phyloP scores from a whole-genome alignment of 331 rosid genomes.

The Quercus tomentella region DNA sequence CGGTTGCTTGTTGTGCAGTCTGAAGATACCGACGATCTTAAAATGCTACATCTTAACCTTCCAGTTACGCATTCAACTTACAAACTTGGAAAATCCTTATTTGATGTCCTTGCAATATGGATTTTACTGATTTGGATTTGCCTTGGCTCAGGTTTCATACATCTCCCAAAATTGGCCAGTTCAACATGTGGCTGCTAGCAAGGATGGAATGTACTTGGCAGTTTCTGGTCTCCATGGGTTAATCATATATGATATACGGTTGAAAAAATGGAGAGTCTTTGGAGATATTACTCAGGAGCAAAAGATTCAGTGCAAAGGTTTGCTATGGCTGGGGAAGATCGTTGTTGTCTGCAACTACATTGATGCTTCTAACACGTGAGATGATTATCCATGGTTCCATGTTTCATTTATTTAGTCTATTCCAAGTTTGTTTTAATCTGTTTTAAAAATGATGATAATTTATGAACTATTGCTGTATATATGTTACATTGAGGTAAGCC shows the following conservation, averaged over 20 bases:
- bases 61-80: slow-evolving; percentile 70
- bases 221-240: slow-evolving; percentile 94
- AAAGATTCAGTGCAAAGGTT: slow-evolving; percentile 88
- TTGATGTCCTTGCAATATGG: slow-evolving; percentile 9
- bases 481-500: neutral
- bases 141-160: slow-evolving; percentile 75
- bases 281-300: slow-evolving; percentile 97
- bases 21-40: slow-evolving; percentile 94
- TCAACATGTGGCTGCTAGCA: slow-evolving; percentile 96
- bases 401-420: slow-evolving; percentile 13
- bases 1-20: slow-evolving; percentile 88
- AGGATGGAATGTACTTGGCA: slow-evolving; percentile 91
- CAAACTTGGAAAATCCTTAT: slow-evolving; percentile 15
- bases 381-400: slow-evolving; percentile 21
- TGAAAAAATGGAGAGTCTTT: slow-evolving; percentile 89
- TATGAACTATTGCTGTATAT: slow-evolving; percentile 7
- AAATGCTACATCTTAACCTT: slow-evolving; percentile 90
- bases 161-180: slow-evolving; percentile 98
- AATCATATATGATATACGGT: slow-evolving; percentile 81
- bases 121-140: slow-evolving; percentile 30
- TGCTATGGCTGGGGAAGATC: slow-evolving; percentile 97
- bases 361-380: slow-evolving; percentile 84
- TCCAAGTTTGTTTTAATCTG: slow-evolving; percentile 15
- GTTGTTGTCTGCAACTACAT: slow-evolving; percentile 93
- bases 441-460: neutral